These are phyloP conservation scores for Chlorella sp. DNA, from an alignment of 139 green algal species.

Conservation along the genomic window DNA sequence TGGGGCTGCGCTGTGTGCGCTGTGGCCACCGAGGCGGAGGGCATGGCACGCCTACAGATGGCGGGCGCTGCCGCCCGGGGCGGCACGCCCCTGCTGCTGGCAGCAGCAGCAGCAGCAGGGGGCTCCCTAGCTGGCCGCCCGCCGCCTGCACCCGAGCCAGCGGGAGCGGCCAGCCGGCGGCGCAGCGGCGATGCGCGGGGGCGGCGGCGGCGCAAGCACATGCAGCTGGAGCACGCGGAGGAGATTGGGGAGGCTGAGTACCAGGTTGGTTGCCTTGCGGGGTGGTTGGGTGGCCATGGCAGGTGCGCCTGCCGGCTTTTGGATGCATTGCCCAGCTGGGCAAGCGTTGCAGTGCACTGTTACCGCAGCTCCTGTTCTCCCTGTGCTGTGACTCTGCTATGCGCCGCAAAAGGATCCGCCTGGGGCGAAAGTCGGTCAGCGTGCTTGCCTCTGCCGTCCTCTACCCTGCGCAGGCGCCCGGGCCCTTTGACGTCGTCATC, in stretches of 20 bases:
- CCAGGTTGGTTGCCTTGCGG: neutral
- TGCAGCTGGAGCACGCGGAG: constrained; percentile 11
- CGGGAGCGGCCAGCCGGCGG: neutral
- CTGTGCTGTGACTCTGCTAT: too few species aligned
- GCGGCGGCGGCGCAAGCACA: constrained; percentile 7
- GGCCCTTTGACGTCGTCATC: constrained; percentile 71
- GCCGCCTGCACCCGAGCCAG: too few species aligned
- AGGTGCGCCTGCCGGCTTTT: neutral
- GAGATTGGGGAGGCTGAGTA: neutral
- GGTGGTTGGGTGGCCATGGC: neutral
- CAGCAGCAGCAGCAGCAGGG: neutral
- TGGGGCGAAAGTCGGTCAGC: too few species aligned
- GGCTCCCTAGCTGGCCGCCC: too few species aligned
- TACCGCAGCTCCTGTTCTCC: too few species aligned
- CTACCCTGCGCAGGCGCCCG: neutral
- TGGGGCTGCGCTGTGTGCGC: constrained; percentile 76
- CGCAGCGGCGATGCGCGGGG: neutral
- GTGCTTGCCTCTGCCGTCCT: neutral
- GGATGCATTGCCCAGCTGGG: neutral
- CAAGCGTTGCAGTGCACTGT: too few species aligned
- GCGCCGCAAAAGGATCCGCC: neutral
- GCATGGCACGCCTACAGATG: constrained; percentile 54
- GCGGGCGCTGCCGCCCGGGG: neutral
- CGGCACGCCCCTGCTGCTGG: neutral
- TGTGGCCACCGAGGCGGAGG: constrained; percentile 58